Evolutionary conservation across 495 filamentous ascomycete genomes (phyloP).

Genomic region (Aspergillus steynii): DNA sequence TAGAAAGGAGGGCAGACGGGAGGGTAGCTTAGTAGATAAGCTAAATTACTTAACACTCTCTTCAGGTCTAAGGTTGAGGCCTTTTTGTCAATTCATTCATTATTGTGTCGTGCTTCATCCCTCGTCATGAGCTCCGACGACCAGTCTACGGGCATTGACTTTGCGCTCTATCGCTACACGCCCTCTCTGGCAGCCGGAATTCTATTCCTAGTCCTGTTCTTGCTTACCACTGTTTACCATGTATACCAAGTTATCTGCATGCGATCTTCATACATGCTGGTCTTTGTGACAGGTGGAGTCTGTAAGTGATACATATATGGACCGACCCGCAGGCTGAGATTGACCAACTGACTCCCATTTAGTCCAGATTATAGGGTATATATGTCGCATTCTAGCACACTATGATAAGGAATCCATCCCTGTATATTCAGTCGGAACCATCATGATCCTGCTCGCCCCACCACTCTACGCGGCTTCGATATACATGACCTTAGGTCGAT

Average conservation of each 20-base stretch:
- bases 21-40: background rate
- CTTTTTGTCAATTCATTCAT: background rate
- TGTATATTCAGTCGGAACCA: constrained; percentile 38
- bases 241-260: constrained; percentile 45
- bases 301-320: constrained; percentile 38
- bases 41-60: no score
- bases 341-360: background rate
- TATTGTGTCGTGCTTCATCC: background rate
- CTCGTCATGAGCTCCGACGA: background rate
- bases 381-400: constrained; percentile 47
- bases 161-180: constrained; percentile 29
- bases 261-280: constrained; percentile 61
- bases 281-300: constrained; percentile 57
- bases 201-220: constrained; percentile 55
- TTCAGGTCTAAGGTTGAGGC: no score
- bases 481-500: constrained; percentile 58
- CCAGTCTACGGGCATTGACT: constrained; percentile 4
- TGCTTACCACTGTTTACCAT: constrained; percentile 44
- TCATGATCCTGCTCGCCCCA: constrained; percentile 47
- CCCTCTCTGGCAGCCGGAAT: constrained; percentile 52
- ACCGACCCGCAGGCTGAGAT: background rate
- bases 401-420: constrained; percentile 25
- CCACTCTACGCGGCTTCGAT: constrained; percentile 56
- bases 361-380: constrained; percentile 63
- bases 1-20: background rate